Conservation (phyloP, 2,329 filamentous ascomycete species). For the Truncatella angustata region DNA sequence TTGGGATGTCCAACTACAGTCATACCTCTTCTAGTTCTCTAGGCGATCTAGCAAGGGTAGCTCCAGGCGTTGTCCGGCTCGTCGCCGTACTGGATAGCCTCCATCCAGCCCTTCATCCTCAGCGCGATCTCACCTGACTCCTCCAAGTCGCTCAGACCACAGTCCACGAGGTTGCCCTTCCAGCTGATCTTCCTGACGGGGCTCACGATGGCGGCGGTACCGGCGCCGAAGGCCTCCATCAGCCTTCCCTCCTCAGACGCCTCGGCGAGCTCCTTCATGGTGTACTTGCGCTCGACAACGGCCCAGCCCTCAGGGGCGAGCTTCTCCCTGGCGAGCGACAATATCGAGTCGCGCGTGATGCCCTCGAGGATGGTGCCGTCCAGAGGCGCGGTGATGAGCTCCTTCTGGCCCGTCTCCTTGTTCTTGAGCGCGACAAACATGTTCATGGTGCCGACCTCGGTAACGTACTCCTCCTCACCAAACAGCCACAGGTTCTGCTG, state of each 20-base stretch:
- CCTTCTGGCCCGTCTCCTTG: conserved; percentile 84
- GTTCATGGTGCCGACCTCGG: conserved; percentile 99
- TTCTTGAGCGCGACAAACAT: conserved; percentile 85
- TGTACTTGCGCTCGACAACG: conserved; percentile 85
- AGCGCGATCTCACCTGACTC: conserved; percentile 85
- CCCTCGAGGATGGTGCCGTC: conserved; percentile 97
- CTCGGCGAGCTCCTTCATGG: conserved; percentile 80
- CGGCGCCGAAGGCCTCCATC: conserved; percentile 89
- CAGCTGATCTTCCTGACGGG: conserved; percentile 88
- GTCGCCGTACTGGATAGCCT: conserved; percentile 91
- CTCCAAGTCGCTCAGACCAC: conserved; percentile 75
- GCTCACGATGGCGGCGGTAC: conserved; percentile 91
- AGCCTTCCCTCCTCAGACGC: conserved; percentile 82
- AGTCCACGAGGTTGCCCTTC: conserved; percentile 77
- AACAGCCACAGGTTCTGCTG: conserved; percentile 99
- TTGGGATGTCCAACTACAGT: no score
- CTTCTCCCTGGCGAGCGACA: conserved; percentile 81
- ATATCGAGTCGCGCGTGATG: conserved; percentile 87
- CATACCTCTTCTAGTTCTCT: no score
- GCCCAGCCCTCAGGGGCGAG: conserved; percentile 85
- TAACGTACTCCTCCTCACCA: conserved; percentile 91
- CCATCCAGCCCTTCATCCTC: conserved; percentile 95
- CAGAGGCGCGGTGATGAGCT: conserved; percentile 90
- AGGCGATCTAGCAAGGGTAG: conserved; percentile 51
- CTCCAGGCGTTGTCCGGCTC: conserved; percentile 85